Percentiles rank a stretch among this genome's conserved stretches.
phyloP scores from a whole-genome alignment of 345 rosid species.

The Zanthoxylum bungeanum region DNA sequence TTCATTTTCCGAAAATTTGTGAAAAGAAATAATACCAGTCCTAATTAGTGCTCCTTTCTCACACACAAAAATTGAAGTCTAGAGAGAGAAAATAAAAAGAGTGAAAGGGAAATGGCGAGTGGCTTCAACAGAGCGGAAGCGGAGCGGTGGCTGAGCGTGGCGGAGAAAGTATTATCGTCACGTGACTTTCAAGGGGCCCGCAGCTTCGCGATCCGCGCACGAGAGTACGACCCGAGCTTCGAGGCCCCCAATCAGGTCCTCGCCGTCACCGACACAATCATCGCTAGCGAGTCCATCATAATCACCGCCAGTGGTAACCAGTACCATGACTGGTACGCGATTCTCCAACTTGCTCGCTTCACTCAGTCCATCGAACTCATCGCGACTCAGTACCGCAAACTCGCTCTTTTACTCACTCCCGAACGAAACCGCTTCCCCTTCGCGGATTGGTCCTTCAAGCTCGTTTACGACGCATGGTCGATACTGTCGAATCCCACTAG shows the following conservation, averaged over 20 bases:
- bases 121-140: slow-evolving; percentile 60
- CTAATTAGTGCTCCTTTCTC: background rate
- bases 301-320: slow-evolving; percentile 19
- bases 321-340: slow-evolving; percentile 71
- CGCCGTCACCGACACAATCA: slow-evolving; percentile 73
- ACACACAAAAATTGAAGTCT: background rate
- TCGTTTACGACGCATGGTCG: slow-evolving; percentile 83
- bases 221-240: slow-evolving; percentile 68
- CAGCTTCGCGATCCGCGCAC: slow-evolving; percentile 78
- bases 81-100: slow-evolving; percentile 14
- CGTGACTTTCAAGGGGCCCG: slow-evolving; percentile 77
- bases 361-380: slow-evolving; percentile 63
- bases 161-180: slow-evolving; percentile 77
- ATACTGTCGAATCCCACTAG: slow-evolving; percentile 64
- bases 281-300: slow-evolving; percentile 50
- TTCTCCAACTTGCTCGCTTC: slow-evolving; percentile 67
- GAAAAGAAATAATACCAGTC: background rate
- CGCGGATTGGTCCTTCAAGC: slow-evolving; percentile 69
- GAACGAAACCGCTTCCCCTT: slow-evolving; percentile 55
- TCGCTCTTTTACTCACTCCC: slow-evolving; percentile 69
- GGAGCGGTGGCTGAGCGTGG: slow-evolving; percentile 76
- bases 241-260: slow-evolving; percentile 66
- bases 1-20: too few relatives aligned
- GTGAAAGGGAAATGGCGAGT: slow-evolving; percentile 27
- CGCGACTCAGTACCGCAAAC: slow-evolving; percentile 77